phyloP scores from a whole-genome alignment of 257 asterid species.

The Hygrophila difformis region DNA sequence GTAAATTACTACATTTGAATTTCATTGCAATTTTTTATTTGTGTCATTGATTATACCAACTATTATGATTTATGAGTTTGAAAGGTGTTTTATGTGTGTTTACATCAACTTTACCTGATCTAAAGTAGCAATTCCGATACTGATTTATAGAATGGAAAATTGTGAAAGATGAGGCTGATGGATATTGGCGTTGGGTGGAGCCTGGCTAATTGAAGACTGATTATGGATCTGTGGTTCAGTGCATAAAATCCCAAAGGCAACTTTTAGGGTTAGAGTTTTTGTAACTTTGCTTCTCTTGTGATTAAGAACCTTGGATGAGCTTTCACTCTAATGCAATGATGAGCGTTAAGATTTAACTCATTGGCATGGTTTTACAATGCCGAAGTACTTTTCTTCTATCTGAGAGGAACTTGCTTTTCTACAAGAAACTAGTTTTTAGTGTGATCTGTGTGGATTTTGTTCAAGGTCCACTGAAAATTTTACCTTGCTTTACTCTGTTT shows the following conservation, averaged over 20 bases:
- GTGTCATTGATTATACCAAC: neutral
- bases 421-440: neutral
- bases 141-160: neutral
- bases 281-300: neutral
- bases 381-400: neutral
- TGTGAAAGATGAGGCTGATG: neutral
- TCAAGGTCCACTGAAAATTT: neutral
- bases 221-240: neutral
- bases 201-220: neutral
- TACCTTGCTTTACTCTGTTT: slow-evolving; percentile 2
- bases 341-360: neutral
- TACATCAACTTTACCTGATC: neutral
- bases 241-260: neutral
- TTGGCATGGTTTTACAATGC: neutral
- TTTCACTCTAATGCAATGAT: neutral
- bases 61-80: too few relatives aligned
- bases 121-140: neutral
- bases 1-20: too few relatives aligned
- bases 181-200: neutral
- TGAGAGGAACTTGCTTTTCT: neutral
- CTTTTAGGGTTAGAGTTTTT: neutral
- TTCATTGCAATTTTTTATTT: too few relatives aligned
- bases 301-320: neutral
- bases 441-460: neutral
- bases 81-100: too few relatives aligned